phyloP scores from a whole-genome alignment of 305 asterid genomes.

The Fraxinus floribunda region DNA sequence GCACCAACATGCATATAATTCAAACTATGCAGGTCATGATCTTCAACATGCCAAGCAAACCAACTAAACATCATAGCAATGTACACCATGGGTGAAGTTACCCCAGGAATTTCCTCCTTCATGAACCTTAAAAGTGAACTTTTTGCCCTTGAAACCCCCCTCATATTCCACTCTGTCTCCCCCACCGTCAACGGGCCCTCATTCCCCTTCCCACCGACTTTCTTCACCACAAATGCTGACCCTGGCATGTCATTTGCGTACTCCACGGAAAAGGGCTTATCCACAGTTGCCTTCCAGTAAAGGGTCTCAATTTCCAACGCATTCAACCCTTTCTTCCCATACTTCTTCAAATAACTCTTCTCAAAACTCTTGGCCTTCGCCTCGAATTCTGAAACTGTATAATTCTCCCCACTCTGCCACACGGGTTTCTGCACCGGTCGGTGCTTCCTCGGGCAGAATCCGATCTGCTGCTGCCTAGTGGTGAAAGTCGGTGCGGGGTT shows the following conservation, averaged over 20 bases:
- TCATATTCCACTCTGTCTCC: constrained; percentile 98
- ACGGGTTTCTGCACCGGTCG: constrained; percentile 95
- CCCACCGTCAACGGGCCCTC: constrained; percentile 59
- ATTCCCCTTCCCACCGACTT: constrained; percentile 38
- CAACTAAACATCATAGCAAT: constrained; percentile 99
- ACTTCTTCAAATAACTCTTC: constrained; percentile 67
- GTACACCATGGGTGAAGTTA: constrained; percentile 98
- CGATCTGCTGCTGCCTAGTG: constrained; percentile 98
- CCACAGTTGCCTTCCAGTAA: constrained; percentile 92
- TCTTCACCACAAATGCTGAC: constrained; percentile 71
- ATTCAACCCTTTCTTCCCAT: constrained; percentile 46
- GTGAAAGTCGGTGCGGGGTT: constrained; percentile 69
- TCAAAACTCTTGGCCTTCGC: constrained; percentile 80
- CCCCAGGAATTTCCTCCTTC: constrained; percentile 99
- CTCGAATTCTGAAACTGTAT: constrained; percentile 70
- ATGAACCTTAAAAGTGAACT: constrained; percentile 83
- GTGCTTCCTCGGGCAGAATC: constrained; percentile 91
- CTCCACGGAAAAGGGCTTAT: constrained; percentile 92
- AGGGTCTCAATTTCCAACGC: constrained; percentile 79
- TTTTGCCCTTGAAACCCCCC: constrained; percentile 85
- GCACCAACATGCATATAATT: constrained; percentile 91
- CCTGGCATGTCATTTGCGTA: constrained; percentile 99
- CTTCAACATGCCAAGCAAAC: constrained; percentile 99
- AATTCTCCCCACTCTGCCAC: constrained; percentile 96
- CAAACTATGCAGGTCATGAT: constrained; percentile 99